Conservation (phyloP, 129 eudicot genomes). For the Deinandra increscens region DNA sequence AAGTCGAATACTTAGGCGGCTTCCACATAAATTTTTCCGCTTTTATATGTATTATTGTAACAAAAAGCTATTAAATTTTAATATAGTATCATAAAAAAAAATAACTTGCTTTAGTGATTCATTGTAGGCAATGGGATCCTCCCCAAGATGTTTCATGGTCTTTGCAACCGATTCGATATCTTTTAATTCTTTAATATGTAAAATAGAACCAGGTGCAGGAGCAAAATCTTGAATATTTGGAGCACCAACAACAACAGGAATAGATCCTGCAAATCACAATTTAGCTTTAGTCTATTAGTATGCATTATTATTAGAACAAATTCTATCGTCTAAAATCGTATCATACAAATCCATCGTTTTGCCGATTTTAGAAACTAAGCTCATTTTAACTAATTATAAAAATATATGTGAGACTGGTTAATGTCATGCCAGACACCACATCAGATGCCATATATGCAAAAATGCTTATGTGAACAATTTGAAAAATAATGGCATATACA, state of each 20-base stretch:
- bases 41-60: neutral
- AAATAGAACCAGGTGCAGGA: slow-evolving; percentile 71
- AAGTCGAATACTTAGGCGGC: neutral
- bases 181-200: slow-evolving; percentile 73
- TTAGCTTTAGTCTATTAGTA: slow-evolving; percentile 14
- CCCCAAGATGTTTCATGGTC: slow-evolving; percentile 79
- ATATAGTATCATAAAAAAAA: slow-evolving; percentile 5
- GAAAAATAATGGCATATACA: neutral
- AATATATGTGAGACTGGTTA: neutral
- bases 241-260: slow-evolving; percentile 96
- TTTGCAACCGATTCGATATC: slow-evolving; percentile 62
- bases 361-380: neutral
- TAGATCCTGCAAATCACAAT: slow-evolving; percentile 47
- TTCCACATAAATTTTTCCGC: neutral
- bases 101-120: slow-evolving; percentile 56
- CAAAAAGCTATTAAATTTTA: neutral
- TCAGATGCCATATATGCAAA: neutral
- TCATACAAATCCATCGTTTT: neutral
- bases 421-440: neutral
- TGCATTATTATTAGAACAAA: neutral
- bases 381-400: neutral
- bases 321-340: neutral
- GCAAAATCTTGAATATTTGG: slow-evolving; percentile 97
- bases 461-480: neutral
- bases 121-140: slow-evolving; percentile 71